Evolutionary conservation across 192 early-diverging fungal genomes (phyloP), one percentile per base, ranked within the genome.

Genomic region (Backusella sp.): DNA sequence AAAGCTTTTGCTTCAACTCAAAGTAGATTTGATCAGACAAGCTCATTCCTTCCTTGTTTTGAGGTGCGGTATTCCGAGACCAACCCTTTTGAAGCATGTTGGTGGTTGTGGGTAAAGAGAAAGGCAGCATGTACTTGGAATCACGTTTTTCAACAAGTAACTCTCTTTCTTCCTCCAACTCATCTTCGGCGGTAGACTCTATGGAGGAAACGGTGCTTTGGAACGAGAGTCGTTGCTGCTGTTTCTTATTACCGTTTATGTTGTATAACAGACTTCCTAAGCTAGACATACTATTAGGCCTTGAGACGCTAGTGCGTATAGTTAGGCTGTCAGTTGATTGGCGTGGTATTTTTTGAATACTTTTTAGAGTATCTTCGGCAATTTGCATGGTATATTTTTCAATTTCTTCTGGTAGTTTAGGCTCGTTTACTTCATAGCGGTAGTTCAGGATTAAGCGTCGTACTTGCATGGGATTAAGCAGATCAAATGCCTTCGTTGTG

Each of bases 361-460:
- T 83, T 76, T 66, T 87, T 80, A 23, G 83, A 4, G 91, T 88
- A 39, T 93, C 92, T 36, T 92, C 90, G 67, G 92, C 90, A 39
- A 95, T 86, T 67, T 90, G 88, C 42, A 90, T 84, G 4, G 95
- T 86, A 80, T 96, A 96, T 72, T 90, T 88, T 73, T 88, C 89
- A n/a, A 97, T 88, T 32, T 95, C 96, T 19, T 88, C 84, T 6
- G 88, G 76, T 62, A 97, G 79, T 8, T 88, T 74, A n/a, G 85
- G 76, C 78, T 99, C 97, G 23, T 91, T 92, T 17, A 96, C 93
- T 79, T 99, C 97, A 81, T 96, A 99, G 19, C 91, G 86, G 76
- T 99, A 99, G 37, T 88, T 84, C 23, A 88, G 86, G 62, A 96
- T 89, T 17, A 87, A 90, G 4, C 91, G 86, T 69, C 91, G 88